Evolutionary conservation across 2,329 filamentous ascomycete species (phyloP).

Genomic region (Mycocentrospora acerina): DNA sequence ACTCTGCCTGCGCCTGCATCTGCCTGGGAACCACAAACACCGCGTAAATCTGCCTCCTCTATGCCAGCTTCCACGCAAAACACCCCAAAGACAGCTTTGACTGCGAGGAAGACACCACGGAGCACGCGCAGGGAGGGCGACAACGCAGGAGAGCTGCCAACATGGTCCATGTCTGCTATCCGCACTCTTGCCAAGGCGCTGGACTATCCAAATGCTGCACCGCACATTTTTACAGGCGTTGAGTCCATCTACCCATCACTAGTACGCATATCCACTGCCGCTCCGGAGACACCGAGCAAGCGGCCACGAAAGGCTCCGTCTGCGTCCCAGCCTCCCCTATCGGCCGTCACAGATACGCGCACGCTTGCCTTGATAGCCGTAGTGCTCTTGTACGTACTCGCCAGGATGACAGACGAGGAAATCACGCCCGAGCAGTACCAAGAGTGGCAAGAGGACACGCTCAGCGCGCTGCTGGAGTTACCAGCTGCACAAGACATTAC

Average conservation of each 20-base stretch:
- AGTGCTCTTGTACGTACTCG: conserved; percentile 61
- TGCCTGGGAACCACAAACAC: conserved; percentile 30
- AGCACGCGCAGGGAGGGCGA: conserved; percentile 16
- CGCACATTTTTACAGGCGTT: conserved; percentile 74
- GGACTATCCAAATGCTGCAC: conserved; percentile 62
- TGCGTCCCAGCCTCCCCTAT: conserved; percentile 2
- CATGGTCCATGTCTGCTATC: conserved; percentile 70
- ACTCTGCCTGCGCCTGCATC: conserved; percentile 56
- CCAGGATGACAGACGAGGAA: conserved; percentile 43
- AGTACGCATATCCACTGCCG: conserved; percentile 29
- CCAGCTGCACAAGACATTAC: conserved; percentile 52
- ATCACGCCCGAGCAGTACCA: conserved; percentile 34
- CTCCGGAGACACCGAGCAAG: conserved; percentile 45
- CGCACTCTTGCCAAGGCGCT: conserved; percentile 66
- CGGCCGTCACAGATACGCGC: conserved; percentile 19
- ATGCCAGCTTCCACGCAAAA: conserved; percentile 23
- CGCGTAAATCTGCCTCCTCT: conserved; percentile 31
- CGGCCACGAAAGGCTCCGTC: conserved; percentile 48
- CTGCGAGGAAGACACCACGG: conserved; percentile 23
- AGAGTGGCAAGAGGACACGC: conserved; percentile 45
- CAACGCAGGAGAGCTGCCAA: conserved; percentile 23
- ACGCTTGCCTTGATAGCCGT: conserved; percentile 57
- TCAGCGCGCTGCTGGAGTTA: conserved; percentile 53
- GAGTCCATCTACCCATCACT: conserved; percentile 54
- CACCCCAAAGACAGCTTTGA: conserved; percentile 29